Base-by-base conservation (phyloP, 768 basidiomycete genomes). In the Pisolithus marmoratus region DNA sequence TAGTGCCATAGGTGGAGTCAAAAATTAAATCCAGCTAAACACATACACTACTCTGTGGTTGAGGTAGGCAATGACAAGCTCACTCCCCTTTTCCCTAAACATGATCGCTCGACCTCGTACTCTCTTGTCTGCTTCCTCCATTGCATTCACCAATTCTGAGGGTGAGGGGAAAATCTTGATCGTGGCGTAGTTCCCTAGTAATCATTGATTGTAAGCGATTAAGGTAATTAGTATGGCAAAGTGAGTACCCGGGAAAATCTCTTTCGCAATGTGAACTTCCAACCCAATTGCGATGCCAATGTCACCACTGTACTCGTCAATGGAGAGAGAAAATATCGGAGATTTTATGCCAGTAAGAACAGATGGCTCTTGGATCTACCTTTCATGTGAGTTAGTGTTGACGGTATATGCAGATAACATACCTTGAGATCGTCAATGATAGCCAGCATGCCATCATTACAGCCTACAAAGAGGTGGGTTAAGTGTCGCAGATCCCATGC, bases 1-100 rank as follows among this genome's bases (percentile, higher is more conserved):
- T 36, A 24, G 31, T 31, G 9, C 24, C 8, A 29, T 12, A 31
- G 8, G 8, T 31, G n/a, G 11, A 20, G 8, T 12, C 5, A 46
- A 19, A 6, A 12, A 41, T 42, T 4, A 24, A 14, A 31, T n/a
- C n/a, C n/a, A 2, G 5, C 31, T 34, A 34, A 15, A 34, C 31
- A 45, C 27, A 31, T 37, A 51, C 50, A 51, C 43, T 45, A 52
- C 26, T 38, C 51, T 46, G 31, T 52, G 51, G 46, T n/a, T n/a
- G n/a, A n/a, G n/a, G 27, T 52, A 52, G 4, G 51, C 34, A 15
- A 52, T 27, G 20, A 52, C 14, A 23, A 52, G 51, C 37, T 46
- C 15, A 15, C 22, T 41, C 6, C 38, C 51, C 17, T 29, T 34
- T 19, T 46, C 37, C 31, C 12, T 41, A 31, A 52, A 47, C 7